phyloP scores from a whole-genome alignment of 306 rosid species.

The Rubus parviflorus region DNA sequence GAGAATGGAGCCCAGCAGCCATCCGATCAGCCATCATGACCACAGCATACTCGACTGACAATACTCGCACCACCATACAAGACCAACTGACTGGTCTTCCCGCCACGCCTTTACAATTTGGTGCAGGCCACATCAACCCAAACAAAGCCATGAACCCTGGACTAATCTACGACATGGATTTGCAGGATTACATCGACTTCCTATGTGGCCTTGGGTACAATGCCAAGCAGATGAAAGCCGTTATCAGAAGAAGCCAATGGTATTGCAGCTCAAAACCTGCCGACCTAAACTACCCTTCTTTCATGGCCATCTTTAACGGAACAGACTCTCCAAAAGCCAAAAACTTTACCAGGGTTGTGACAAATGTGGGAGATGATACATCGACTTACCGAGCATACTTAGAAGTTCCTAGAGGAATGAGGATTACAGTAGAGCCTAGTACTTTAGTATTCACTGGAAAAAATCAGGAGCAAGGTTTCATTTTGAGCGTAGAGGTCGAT shows the following conservation, averaged over 20 bases:
- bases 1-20: slow-evolving; percentile 21
- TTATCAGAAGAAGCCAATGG: neutral
- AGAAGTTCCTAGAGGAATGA: slow-evolving; percentile 3
- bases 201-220: slow-evolving; percentile 16
- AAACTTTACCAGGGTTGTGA: slow-evolving; percentile 22
- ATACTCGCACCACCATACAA: neutral
- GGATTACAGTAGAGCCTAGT: slow-evolving; percentile 4
- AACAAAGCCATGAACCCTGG: slow-evolving; percentile 22
- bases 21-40: slow-evolving; percentile 21
- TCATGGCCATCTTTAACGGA: neutral
- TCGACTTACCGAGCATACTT: neutral
- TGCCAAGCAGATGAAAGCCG: neutral
- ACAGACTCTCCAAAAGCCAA: neutral
- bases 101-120: slow-evolving; percentile 11
- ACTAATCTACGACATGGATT: slow-evolving; percentile 10
- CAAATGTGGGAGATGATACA: neutral
- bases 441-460: slow-evolving; percentile 5
- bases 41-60: slow-evolving; percentile 10
- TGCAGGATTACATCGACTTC: slow-evolving; percentile 23
- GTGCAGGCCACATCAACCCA: slow-evolving; percentile 20
- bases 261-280: neutral
- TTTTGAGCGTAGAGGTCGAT: neutral
- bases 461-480: slow-evolving; percentile 14
- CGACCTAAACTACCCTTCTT: slow-evolving; percentile 25
- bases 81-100: neutral